Evolutionary conservation across 176 grass and related monocot genomes (phyloP).

Genomic region (Bolboschoenus planiculmis): DNA sequence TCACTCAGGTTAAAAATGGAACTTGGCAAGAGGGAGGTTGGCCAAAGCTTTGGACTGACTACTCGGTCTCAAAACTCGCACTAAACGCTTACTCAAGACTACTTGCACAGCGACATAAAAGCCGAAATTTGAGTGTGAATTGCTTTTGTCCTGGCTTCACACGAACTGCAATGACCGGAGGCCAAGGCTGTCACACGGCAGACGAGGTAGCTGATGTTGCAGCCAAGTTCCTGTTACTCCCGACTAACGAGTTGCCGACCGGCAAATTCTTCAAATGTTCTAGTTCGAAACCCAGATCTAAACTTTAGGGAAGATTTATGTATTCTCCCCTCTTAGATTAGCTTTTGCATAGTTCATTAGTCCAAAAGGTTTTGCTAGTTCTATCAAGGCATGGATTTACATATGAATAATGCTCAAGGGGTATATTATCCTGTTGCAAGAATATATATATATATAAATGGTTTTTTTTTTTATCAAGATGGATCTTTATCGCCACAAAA

Average conservation of each 20-base stretch:
- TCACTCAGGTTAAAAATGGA: conserved; percentile 58
- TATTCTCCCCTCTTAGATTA: background rate
- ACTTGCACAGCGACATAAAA: conserved; percentile 41
- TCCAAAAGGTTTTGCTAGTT: background rate
- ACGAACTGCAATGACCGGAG: conserved; percentile 67
- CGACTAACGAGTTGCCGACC: conserved; percentile 44
- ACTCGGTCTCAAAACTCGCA: conserved; percentile 85
- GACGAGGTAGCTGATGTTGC: conserved; percentile 57
- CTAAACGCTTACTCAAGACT: conserved; percentile 75
- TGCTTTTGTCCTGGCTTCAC: conserved; percentile 75
- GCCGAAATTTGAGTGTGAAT: conserved; percentile 57
- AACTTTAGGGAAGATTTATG: background rate
- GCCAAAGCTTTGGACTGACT: conserved; percentile 92
- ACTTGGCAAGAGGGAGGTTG: conserved; percentile 61
- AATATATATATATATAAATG: background rate
- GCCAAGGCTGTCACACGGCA: conserved; percentile 53
- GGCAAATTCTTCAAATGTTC: conserved; percentile 69
- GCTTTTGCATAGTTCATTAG: background rate
- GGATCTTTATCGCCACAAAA: background rate
- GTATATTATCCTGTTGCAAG: background rate
- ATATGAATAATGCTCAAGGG: background rate
- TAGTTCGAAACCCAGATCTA: background rate
- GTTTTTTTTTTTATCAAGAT: background rate
- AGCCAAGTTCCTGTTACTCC: conserved; percentile 42
- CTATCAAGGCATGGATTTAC: background rate